Base-by-base conservation (phyloP, 2,329 filamentous ascomycete species). In the Ophiostoma montium region DNA sequence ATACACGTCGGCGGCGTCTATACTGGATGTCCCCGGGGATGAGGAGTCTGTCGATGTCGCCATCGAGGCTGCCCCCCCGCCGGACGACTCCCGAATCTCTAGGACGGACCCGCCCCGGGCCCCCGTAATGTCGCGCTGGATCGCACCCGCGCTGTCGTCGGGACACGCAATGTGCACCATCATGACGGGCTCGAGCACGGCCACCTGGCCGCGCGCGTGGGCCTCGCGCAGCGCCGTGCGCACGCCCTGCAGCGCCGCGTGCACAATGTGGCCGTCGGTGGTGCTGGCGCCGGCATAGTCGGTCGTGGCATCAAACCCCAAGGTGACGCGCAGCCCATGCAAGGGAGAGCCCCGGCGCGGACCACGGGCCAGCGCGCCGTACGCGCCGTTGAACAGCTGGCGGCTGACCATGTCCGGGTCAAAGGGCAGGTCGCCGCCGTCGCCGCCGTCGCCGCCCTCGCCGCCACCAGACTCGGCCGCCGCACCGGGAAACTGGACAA, bases 111-210 rank as follows among this genome's bases (percentile, higher is more conserved):
- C 86, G 19, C 86, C 86, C 1, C 86, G 75, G 0, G 80, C 76
- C 2, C 84, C 80, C 2, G 80, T 82, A 35, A 94, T 76, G 59
- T 94, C 86, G 54, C 89, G 85, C 16, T 90, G 81, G 10, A 98
- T 85, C 5, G 76, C 76, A 4, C 89, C 88, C 1, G 95, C 80
- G 7, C 78, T 81, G 6, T 75, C 73, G 64, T 95, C 90, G 47
- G 92, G 86, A 46, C 92, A 87, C 56, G 78, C 81, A 60, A 98
- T 94, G 47, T 82, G 80, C 5, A 86, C 86, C 52, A 82, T 80
- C 87, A 96, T 95, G 49, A 98, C 85, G 1, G 92, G 92, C 61
- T 98, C 92, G 67, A 96, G 83, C 35, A 98, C 70, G 1, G 75
- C 74, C 1, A 87, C 75, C 1, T 75, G 73, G 1, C 86, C 74